These are phyloP conservation scores for Ceratobasidium sp. DNA, from an alignment of 1,284 basidiomycete species.

Conservation along the genomic window DNA sequence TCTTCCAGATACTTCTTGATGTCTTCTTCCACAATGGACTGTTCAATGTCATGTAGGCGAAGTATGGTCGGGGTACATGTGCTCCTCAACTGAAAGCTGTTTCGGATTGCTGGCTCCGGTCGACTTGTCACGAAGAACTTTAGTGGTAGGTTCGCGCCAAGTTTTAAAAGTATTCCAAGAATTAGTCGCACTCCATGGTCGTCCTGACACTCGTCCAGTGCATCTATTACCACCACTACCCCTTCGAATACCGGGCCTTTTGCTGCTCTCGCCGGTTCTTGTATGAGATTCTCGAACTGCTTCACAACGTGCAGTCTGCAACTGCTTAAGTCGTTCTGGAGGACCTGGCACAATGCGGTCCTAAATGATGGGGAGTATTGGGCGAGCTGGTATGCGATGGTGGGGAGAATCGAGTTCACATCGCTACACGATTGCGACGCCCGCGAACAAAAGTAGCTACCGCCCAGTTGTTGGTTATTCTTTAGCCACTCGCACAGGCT, in stretches of 20 bases:
- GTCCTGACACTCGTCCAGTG: conserved; percentile 44
- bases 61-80: background rate
- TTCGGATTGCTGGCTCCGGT: conserved; percentile 28
- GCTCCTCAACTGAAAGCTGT: background rate
- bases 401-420: conserved; percentile 43
- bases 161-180: background rate
- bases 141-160: conserved; percentile 25
- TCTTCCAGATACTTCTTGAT: background rate
- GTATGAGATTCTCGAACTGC: conserved; percentile 37
- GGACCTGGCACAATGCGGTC: background rate
- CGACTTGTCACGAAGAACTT: conserved; percentile 44
- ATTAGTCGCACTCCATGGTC: background rate
- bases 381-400: conserved; percentile 46
- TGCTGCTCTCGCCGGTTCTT: conserved; percentile 11
- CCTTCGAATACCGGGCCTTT: background rate
- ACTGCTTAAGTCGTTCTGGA: background rate
- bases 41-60: no score
- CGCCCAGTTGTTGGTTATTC: conserved; percentile 45
- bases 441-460: conserved; percentile 47
- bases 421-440: conserved; percentile 28
- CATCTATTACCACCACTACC: conserved; percentile 44
- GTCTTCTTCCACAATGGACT: background rate
- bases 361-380: background rate
- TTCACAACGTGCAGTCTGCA: background rate
- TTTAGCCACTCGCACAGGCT: conserved; percentile 39